These are phyloP conservation scores for Trichopus zeylanicus DNA, from an alignment of 116 monocot species.

Conservation along the genomic window DNA sequence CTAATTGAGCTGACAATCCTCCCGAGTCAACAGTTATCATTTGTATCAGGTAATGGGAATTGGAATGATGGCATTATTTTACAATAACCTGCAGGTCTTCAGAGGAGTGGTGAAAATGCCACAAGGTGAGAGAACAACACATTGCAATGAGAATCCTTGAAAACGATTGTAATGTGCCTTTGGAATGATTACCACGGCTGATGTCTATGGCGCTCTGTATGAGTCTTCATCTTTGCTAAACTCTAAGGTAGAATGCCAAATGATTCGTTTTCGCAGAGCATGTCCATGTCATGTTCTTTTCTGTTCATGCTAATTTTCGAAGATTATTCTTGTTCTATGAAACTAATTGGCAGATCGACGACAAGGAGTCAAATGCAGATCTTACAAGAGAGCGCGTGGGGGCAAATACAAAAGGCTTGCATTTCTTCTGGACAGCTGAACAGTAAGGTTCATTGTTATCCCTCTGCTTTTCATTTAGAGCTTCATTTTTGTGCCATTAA, in stretches of 20 bases:
- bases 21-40: not conserved
- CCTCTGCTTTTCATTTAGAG: not conserved
- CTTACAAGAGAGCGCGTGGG: slow-evolving; percentile 52
- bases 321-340: too few species aligned
- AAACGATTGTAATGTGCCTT: not conserved
- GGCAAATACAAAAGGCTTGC: slow-evolving; percentile 67
- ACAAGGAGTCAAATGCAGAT: slow-evolving; percentile 67
- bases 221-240: slow-evolving; percentile 66
- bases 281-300: too few species aligned
- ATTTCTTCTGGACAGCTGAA: slow-evolving; percentile 47
- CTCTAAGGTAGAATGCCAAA: slow-evolving; percentile 48
- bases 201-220: slow-evolving; percentile 81
- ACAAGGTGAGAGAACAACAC: slow-evolving; percentile 42
- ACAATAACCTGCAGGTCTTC: slow-evolving; percentile 78
- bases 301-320: too few species aligned
- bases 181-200: slow-evolving; percentile 43
- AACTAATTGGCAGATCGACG: slow-evolving; percentile 65
- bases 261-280: too few species aligned
- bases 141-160: not conserved
- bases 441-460: slow-evolving; percentile 32
- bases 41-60: slow-evolving; percentile 84
- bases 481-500: not conserved
- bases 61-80: slow-evolving; percentile 87
- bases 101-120: slow-evolving; percentile 95
- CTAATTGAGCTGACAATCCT: not conserved